Percentiles rank a stretch among this genome's conserved stretches.
These are phyloP conservation scores for Metschnikowia bowlesiae DNA, from an alignment of 805 yeast genomes.

Conservation along the genomic window DNA sequence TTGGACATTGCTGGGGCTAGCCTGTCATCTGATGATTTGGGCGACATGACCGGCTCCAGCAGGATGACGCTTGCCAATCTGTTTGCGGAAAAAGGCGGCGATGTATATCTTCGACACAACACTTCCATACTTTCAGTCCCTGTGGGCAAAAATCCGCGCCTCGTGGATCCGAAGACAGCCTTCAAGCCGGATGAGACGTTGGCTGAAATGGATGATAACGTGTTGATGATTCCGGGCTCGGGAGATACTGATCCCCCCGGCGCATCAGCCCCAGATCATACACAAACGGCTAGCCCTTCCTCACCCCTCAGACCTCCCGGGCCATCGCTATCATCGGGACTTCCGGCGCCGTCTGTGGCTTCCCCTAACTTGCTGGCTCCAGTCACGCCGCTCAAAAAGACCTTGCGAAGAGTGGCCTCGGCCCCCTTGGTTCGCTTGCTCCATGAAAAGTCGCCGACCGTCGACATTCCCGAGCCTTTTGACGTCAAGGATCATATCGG, in stretches of 20 bases:
- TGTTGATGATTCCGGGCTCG: neutral
- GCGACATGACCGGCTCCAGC: neutral
- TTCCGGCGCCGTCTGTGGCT: neutral
- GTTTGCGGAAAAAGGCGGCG: slow-evolving; percentile 6
- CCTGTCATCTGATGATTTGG: neutral
- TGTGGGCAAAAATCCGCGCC: neutral
- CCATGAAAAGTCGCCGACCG: slow-evolving; percentile 17
- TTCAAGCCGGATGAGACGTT: neutral
- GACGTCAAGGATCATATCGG: slow-evolving; percentile 42
- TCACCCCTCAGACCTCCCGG: neutral
- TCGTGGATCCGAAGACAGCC: neutral
- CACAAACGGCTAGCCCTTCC: neutral
- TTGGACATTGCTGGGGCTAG: neutral
- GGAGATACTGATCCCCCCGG: neutral
- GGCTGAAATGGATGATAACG: neutral
- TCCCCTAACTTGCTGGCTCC: slow-evolving; percentile 5
- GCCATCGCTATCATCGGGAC: neutral
- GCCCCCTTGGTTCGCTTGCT: slow-evolving; percentile 62
- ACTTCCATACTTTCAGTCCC: slow-evolving; percentile 18
- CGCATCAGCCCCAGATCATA: too few relatives aligned
- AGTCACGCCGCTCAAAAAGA: slow-evolving; percentile 31
- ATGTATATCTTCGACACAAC: slow-evolving; percentile 37
- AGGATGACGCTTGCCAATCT: neutral
- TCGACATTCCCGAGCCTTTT: slow-evolving; percentile 30
- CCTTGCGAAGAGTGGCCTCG: slow-evolving; percentile 73